These are phyloP conservation scores for Ascochyta clinopodiicola DNA, from an alignment of 2,329 filamentous ascomycete species.

Conservation along the genomic window DNA sequence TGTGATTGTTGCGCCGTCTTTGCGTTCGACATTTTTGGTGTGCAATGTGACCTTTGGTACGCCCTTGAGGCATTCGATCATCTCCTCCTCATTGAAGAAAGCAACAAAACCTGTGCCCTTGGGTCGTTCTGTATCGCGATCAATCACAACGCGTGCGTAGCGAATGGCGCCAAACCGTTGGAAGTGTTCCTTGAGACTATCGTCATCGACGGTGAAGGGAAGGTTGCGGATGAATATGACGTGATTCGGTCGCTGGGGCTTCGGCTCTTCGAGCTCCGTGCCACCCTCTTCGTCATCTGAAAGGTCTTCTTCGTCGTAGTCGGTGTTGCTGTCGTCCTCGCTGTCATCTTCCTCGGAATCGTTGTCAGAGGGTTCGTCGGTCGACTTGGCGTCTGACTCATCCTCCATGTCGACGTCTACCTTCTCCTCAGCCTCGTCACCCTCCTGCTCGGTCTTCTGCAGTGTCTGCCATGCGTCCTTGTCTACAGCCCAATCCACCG, in stretches of 20 bases:
- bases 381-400: constrained; percentile 45
- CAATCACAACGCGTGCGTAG: constrained; percentile 90
- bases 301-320: constrained; percentile 46
- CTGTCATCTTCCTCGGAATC: constrained; percentile 51
- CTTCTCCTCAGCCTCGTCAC: constrained; percentile 52
- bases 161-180: constrained; percentile 84
- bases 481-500: constrained; percentile 96
- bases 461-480: constrained; percentile 80
- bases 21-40: constrained; percentile 43
- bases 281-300: constrained; percentile 51
- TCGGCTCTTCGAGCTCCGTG: constrained; percentile 32
- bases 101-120: constrained; percentile 95
- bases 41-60: constrained; percentile 64
- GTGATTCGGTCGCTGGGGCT: constrained; percentile 66
- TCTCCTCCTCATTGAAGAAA: constrained; percentile 80
- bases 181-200: constrained; percentile 84
- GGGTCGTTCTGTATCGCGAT: constrained; percentile 82
- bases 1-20: constrained; percentile 45
- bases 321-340: constrained; percentile 50
- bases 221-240: constrained; percentile 95
- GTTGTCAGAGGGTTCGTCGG: constrained; percentile 50
- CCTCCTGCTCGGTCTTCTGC: constrained; percentile 53
- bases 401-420: constrained; percentile 48
- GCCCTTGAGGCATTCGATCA: constrained; percentile 74
- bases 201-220: constrained; percentile 86